Base-by-base conservation (phyloP, 352 stramenopile species). In the Blastocystis sp. region DNA sequence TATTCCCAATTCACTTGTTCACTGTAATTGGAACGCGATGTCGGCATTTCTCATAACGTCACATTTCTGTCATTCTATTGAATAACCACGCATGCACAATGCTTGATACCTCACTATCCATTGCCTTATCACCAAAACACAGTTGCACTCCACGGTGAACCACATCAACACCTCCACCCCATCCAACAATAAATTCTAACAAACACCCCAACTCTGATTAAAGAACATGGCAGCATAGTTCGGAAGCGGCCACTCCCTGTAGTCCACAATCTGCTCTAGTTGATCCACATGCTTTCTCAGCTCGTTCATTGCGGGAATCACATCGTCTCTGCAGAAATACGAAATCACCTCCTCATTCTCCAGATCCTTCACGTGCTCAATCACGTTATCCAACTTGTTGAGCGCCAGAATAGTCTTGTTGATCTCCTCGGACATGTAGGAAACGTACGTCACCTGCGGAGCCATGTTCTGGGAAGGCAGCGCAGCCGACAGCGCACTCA, bases 161-260 rank as follows among this genome's bases (percentile, higher is more conserved):
- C n/a, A 18, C 44, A 51, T 18, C 18, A 18, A 8, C 44, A 18
- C 44, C 44, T 51, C 8, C 8, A 18, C 18, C 44, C 44, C 18
- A 8, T 18, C 44, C 18, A 8, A 51, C 8, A 51, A 18, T 18
- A 51, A 18, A 51, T 51, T 63, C 0, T 24, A 63, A 63, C 53
- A 63, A 63, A 63, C 53, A 63, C n/a, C 21, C n/a, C 75, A 84
- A 73, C 54, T 73, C 38, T 84, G 73, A 3, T 88, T 61, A 40
- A 88, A 88, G 46, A 88, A 72, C 53, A 88, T 87, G 21, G 87
- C 27, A 36, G 87, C 46, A 73, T 88, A 88, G n/a, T 63, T 85
- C 29, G 87, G 87, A 32, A 87, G 69, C 4, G 87, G 87, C 87
- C 87, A 88, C 29, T 84, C 34, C 9, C 32, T 49, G 38, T 67